Conservation (phyloP, 2,329 filamentous ascomycete genomes). For the Claviceps humidiphila region DNA sequence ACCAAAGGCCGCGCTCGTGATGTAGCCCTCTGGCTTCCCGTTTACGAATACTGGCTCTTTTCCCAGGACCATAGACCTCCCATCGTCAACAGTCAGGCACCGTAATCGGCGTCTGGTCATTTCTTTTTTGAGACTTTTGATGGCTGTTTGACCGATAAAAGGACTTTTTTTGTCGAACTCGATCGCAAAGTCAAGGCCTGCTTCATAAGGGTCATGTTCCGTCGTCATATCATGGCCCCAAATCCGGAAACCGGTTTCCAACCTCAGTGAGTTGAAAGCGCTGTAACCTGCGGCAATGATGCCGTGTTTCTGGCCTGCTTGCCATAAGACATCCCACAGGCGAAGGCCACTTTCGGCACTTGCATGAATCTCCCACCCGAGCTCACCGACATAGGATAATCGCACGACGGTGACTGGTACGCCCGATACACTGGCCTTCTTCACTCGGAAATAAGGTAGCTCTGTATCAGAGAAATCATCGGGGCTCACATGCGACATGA, state of each 20-base stretch:
- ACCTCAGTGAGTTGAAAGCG: constrained; percentile 43
- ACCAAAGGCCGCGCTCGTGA: constrained; percentile 48
- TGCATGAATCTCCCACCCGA: constrained; percentile 49
- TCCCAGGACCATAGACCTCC: constrained; percentile 41
- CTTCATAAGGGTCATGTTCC: constrained; percentile 48
- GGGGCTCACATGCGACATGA: constrained; percentile 30
- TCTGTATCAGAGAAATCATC: constrained; percentile 33
- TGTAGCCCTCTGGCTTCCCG: constrained; percentile 37
- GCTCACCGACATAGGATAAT: constrained; percentile 47
- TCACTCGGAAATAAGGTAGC: constrained; percentile 36
- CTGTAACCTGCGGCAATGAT: constrained; percentile 44
- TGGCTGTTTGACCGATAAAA: constrained; percentile 38
- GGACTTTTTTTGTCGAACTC: constrained; percentile 27
- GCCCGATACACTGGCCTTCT: constrained; percentile 34
- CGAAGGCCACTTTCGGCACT: constrained; percentile 43
- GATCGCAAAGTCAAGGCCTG: constrained; percentile 39
- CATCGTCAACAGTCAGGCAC: constrained; percentile 42
- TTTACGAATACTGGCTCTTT: constrained; percentile 47
- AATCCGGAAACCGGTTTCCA: constrained; percentile 46
- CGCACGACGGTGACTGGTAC: constrained; percentile 43
- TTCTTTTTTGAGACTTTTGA: constrained; percentile 27
- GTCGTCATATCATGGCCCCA: constrained; percentile 46
- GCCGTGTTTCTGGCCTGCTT: constrained; percentile 39
- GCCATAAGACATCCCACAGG: constrained; percentile 45
- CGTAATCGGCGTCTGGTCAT: constrained; percentile 24